A percentile compares a stretch with the other conserved stretches of the same genome.
phyloP scores from a whole-genome alignment of 768 basidiomycete species.

The Mycena crocata region DNA sequence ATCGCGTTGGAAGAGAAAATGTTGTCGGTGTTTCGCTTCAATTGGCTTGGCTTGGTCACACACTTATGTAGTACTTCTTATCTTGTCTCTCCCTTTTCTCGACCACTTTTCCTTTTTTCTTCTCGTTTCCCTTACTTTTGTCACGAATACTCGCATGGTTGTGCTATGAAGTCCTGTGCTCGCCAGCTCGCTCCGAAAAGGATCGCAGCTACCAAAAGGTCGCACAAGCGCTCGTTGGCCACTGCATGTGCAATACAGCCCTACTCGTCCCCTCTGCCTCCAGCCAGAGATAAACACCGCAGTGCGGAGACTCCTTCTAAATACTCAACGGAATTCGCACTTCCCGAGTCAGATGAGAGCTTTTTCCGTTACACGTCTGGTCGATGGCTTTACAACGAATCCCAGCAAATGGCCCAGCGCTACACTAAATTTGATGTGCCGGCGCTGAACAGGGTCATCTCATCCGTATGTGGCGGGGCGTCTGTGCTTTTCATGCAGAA shows the following conservation, averaged over 20 bases:
- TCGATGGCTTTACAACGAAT: slow-evolving; percentile 1
- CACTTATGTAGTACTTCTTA: too few relatives aligned
- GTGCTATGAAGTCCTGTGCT: slow-evolving; percentile 3
- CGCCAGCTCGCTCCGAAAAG: not conserved
- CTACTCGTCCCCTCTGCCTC: not conserved
- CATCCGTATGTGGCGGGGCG: not conserved
- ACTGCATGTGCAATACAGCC: slow-evolving; percentile 1
- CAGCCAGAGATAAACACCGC: not conserved
- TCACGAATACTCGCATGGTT: not conserved
- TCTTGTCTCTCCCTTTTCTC: too few relatives aligned
- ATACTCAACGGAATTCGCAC: not conserved
- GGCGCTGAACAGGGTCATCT: not conserved
- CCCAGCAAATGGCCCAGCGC: slow-evolving; percentile 1
- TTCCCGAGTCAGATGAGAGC: not conserved
- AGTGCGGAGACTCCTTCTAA: not conserved
- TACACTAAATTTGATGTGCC: not conserved
- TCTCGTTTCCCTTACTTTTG: not conserved
- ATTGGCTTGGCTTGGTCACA: too few relatives aligned
- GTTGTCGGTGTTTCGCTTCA: too few relatives aligned
- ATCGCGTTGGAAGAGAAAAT: not conserved
- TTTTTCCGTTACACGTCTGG: not conserved
- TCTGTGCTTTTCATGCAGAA: not conserved
- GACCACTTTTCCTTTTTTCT: not conserved
- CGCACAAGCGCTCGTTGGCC: not conserved
- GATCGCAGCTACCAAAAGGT: not conserved